Evolutionary conservation across 331 rosid genomes (phyloP), one percentile per base, ranked within the genome.

Genomic region (Quercus phellos): DNA sequence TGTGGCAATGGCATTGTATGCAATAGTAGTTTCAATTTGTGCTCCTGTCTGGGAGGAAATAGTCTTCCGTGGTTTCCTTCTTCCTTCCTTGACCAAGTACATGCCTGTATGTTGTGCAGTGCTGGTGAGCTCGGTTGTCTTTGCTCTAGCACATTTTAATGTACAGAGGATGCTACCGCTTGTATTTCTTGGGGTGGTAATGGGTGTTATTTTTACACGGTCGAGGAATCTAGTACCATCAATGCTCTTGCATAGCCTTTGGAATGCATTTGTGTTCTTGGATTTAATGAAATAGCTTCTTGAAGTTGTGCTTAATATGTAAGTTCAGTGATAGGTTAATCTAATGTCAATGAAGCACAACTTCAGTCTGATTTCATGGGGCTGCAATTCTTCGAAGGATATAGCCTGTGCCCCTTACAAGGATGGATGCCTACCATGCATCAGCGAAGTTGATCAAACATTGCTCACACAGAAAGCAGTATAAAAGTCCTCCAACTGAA

Each of bases 11-110:
- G 85, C 87, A 6, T 77, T 95, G 73, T 91, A 93, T 78, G 98
- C 90, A 8, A 71, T 89, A 32, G 97, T 89, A 51, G 96, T 95
- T 2, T 86, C 97, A 0, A 81, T 93, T 7, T 93, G 98, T 74
- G 97, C 97, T 75, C 99, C 99, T 18, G 88, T 93, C 30, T 95
- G 99, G 98, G 99, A 95, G 83, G 98, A 95, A 84, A 89, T 95
- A 61, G 94, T 93, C 64, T 95, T 95, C 60, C 89, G 98, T 32
- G 98, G 98, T 51, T 95, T 95, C 73, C 90, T 95, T 77, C 93
- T 93, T 42, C 97, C 99, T 22, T 95, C 99, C 32, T 84, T 95
- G 56, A 91, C 98, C 55, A 95, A 85, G 86, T 95, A 95, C 87
- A 91, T 95, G 96, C 97, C 98, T 0, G 93, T 95, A 17, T 90